A percentile compares a stretch with the other conserved stretches of the same genome.
phyloP scores from a whole-genome alignment of 345 rosid genomes.

The Raphanus raphanistrum region DNA sequence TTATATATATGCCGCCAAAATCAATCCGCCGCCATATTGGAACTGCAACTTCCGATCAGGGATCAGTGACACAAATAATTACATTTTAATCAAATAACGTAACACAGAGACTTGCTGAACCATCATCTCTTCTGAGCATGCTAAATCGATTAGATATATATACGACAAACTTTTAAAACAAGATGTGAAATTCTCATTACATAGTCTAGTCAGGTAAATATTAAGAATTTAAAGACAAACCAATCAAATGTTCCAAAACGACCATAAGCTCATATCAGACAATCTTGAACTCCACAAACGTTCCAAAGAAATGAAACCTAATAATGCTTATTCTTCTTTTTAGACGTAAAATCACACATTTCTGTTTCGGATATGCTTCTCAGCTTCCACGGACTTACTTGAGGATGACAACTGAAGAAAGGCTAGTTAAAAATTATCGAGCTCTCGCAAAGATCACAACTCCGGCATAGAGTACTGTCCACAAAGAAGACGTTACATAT shows the following conservation, averaged over 20 bases:
- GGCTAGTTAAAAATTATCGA: too few species aligned
- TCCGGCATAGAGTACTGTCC: constrained; percentile 62
- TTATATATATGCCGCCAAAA: constrained; percentile 12
- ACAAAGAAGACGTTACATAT: constrained; percentile 60
- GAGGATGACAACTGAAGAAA: too few species aligned
- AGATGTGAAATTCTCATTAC: constrained; percentile 9
- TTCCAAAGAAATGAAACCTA: too few species aligned
- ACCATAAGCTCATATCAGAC: too few species aligned
- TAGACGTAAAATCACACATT: too few species aligned
- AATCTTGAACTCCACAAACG: too few species aligned
- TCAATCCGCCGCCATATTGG: constrained; percentile 10
- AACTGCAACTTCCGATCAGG: constrained; percentile 7
- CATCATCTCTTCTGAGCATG: background rate
- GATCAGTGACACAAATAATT: background rate
- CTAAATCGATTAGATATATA: background rate
- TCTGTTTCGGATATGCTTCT: too few species aligned
- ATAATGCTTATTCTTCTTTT: too few species aligned
- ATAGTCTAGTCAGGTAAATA: background rate
- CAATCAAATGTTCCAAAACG: background rate
- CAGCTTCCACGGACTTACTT: too few species aligned
- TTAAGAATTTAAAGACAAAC: background rate
- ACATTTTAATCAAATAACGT: background rate
- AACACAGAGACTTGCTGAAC: background rate
- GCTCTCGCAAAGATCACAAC: constrained; percentile 1
- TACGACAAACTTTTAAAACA: background rate